Base-by-base conservation (phyloP, 371 early-diverging fungal species). In the Mycotypha africana region DNA sequence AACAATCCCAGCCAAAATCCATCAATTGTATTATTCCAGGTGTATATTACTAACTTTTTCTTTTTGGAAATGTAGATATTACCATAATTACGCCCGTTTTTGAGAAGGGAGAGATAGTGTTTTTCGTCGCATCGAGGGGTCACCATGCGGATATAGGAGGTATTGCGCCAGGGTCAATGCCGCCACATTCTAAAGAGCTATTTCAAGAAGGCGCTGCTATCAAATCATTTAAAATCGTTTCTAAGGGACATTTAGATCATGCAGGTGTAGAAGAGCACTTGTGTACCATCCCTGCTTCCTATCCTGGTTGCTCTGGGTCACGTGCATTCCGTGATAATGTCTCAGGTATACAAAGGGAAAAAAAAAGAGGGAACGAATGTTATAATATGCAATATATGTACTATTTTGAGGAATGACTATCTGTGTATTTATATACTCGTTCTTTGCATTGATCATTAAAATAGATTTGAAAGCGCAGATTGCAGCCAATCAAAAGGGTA, bases 81-180 rank as follows among this genome's bases (percentile, higher is more conserved):
- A 95, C 95, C 2, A 82, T 97, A 39, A 95, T 97, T 45, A 95
- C 98, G 4, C 97, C 97, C 2, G 96, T 97, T n/a, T 97, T 95
- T 51, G 62, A 84, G 43, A 55, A 82, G 6, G 81, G 81, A 20
- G 56, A 86, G 45, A 81, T 93, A 51, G 89, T 91, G 4, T 95
- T 95, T 64, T 95, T 93, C 70, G 95, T 95, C 2, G 97, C 97
- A 0, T 90, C 90, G 19, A 78, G 96, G 51, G 95, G 93, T 1
- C 98, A 97, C 58, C 98, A 97, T 65, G 95, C 98, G 2, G 97
- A 97, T 55, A 93, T 97, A 69, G 97, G 97, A 36, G 89, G 91
- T 23, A 85, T 88, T 16, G 65, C 84, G 26, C 90, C 90, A 11
- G 90, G 85, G 28, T 85, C 85, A 0, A 82, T 85, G 84, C 91